These are phyloP conservation scores for Lagenidium sp. DNA, from an alignment of 352 stramenopile species.

Conservation along the genomic window DNA sequence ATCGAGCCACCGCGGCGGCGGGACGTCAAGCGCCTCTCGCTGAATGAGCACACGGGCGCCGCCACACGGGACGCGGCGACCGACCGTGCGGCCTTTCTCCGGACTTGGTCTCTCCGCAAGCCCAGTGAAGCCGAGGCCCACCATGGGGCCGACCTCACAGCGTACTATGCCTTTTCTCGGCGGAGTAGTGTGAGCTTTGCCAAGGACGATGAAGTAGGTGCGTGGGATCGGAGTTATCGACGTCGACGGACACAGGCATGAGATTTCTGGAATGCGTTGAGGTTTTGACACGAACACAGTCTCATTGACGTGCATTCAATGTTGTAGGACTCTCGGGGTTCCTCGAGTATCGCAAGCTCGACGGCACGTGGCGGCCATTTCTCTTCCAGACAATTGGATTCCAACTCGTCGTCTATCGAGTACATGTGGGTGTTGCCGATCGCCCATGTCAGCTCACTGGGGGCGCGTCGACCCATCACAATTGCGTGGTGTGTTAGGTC, in stretches of 20 bases:
- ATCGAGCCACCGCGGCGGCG: too few species aligned
- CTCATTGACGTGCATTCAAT: too few species aligned
- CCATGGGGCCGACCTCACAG: slow-evolving; percentile 33
- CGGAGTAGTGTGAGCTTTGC: slow-evolving; percentile 31
- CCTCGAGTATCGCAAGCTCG: slow-evolving; percentile 61
- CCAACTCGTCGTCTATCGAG: slow-evolving; percentile 58
- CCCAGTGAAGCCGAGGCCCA: too few species aligned
- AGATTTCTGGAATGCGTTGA: background rate
- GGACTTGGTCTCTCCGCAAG: too few species aligned
- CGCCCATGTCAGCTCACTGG: too few species aligned
- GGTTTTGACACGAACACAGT: too few species aligned
- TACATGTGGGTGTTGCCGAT: slow-evolving; percentile 31
- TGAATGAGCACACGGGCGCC: too few species aligned
- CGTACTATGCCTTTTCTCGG: slow-evolving; percentile 59
- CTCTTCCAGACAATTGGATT: slow-evolving; percentile 68
- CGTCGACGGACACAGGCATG: too few species aligned
- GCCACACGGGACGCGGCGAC: too few species aligned
- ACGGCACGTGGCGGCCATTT: slow-evolving; percentile 64
- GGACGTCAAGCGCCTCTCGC: too few species aligned
- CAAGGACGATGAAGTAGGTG: slow-evolving; percentile 26
- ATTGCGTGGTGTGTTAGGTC: slow-evolving; percentile 25
- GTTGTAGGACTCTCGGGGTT: slow-evolving; percentile 41
- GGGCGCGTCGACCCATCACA: too few species aligned
- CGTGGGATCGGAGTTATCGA: background rate
- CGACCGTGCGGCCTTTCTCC: too few species aligned